These are phyloP conservation scores for Epithemia pelagica DNA, from an alignment of 108 stramenopile species.

Conservation along the genomic window DNA sequence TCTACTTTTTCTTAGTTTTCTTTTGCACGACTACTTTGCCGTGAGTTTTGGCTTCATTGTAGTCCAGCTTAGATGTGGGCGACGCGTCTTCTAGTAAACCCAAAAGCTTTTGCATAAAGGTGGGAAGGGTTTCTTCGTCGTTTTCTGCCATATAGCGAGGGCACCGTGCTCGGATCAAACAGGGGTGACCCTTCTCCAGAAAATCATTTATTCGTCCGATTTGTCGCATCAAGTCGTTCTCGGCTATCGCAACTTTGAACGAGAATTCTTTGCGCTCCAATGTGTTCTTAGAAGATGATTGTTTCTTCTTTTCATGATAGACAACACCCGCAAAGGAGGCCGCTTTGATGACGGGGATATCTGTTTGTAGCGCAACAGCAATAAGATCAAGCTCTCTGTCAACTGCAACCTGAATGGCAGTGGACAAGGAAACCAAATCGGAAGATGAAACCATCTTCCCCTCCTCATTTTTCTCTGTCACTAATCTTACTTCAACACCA, in stretches of 20 bases:
- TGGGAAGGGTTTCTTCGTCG: neutral
- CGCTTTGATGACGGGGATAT: conserved; percentile 5
- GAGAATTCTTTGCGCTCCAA: neutral
- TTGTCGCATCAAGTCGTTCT: conserved; percentile 5
- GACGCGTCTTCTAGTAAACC: neutral
- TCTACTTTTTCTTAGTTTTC: too few relatives aligned
- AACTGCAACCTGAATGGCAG: neutral
- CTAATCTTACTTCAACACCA: neutral
- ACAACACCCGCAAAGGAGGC: neutral
- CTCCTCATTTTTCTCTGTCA: neutral
- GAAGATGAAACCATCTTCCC: neutral
- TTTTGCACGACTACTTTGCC: neutral
- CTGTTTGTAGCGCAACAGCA: conserved; percentile 7
- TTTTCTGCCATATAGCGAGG: neutral
- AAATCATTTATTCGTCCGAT: neutral
- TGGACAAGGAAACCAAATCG: conserved; percentile 4
- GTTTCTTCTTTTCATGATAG: conserved; percentile 10
- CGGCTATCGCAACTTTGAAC: conserved; percentile 2
- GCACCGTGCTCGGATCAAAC: neutral
- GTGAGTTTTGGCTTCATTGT: neutral
- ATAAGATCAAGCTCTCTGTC: conserved; percentile 4
- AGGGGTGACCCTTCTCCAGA: conserved; percentile 10
- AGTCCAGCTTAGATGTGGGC: neutral
- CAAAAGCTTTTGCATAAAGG: neutral
- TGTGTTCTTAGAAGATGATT: neutral